These are phyloP conservation scores for Candida taoyuanica DNA, from an alignment of 805 yeast species.

Conservation along the genomic window DNA sequence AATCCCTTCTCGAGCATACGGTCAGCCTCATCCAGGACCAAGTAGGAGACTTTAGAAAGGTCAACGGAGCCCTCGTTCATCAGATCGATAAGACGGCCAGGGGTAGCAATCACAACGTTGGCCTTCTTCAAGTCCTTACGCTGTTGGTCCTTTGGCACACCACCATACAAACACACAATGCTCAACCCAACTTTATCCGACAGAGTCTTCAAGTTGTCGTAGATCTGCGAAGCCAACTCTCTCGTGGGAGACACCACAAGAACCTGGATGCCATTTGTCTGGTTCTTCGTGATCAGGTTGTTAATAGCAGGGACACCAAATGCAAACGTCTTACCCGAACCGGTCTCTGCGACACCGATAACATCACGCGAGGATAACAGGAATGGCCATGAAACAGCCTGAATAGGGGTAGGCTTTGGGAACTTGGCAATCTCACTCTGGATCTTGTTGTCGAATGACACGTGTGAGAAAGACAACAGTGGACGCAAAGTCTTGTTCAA, in stretches of 20 bases:
- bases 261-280: constrained; percentile 55
- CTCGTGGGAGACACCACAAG: constrained; percentile 94
- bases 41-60: constrained; percentile 61
- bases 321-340: constrained; percentile 96
- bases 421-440: constrained; percentile 61
- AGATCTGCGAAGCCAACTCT: constrained; percentile 92
- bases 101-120: constrained; percentile 90
- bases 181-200: constrained; percentile 57
- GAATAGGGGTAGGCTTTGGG: constrained; percentile 93
- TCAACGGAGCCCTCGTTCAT: constrained; percentile 82
- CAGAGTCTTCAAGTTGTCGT: constrained; percentile 68
- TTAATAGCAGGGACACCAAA: constrained; percentile 97
- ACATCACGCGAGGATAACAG: constrained; percentile 75
- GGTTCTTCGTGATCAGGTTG: constrained; percentile 40
- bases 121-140: constrained; percentile 60
- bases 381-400: constrained; percentile 93
- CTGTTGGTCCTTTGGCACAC: constrained; percentile 95
- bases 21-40: constrained; percentile 96
- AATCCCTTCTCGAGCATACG: constrained; percentile 98
- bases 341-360: constrained; percentile 97
- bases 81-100: constrained; percentile 93
- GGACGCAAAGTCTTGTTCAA: constrained; percentile 53
- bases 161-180: constrained; percentile 91
- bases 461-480: constrained; percentile 57
- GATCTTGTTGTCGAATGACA: constrained; percentile 53